A percentile compares a stretch with the other conserved stretches of the same genome.
phyloP scores from a whole-genome alignment of 805 yeast species.

The Kazachstania psychrophila region DNA sequence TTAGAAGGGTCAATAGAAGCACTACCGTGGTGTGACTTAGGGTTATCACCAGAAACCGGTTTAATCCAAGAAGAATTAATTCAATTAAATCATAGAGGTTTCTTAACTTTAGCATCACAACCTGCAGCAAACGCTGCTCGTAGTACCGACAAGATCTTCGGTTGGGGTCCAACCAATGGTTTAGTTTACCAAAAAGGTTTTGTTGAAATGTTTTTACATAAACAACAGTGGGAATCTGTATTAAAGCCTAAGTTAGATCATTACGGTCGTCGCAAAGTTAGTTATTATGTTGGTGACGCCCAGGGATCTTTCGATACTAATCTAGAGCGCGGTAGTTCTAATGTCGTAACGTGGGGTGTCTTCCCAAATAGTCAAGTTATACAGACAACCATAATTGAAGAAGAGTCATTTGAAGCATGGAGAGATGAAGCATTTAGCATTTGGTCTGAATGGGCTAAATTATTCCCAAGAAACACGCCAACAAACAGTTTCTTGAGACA shows the following conservation, averaged over 20 bases:
- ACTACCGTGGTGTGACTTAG: slow-evolving; percentile 87
- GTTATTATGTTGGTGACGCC: slow-evolving; percentile 68
- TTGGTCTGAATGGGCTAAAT: slow-evolving; percentile 85
- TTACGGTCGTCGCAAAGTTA: slow-evolving; percentile 38
- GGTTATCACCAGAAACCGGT: slow-evolving; percentile 82
- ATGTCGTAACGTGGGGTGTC: slow-evolving; percentile 96
- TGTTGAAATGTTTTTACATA: slow-evolving; percentile 80
- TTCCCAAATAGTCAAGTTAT: slow-evolving; percentile 84
- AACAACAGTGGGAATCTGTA: slow-evolving; percentile 52
- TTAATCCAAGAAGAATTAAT: slow-evolving; percentile 86
- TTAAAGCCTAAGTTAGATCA: slow-evolving; percentile 45
- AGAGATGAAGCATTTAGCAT: slow-evolving; percentile 87
- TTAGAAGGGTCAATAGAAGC: slow-evolving; percentile 65
- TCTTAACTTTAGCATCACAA: slow-evolving; percentile 88
- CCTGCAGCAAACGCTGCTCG: slow-evolving; percentile 80
- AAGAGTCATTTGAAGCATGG: slow-evolving; percentile 92
- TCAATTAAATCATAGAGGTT: slow-evolving; percentile 61
- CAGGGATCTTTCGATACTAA: slow-evolving; percentile 53
- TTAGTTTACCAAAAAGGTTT: slow-evolving; percentile 86
- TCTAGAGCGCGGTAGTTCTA: slow-evolving; percentile 44
- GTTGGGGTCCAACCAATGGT: slow-evolving; percentile 96
- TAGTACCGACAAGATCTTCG: slow-evolving; percentile 79
- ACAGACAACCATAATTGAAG: slow-evolving; percentile 87
- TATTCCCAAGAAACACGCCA: slow-evolving; percentile 48
- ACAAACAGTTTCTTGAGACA: slow-evolving; percentile 54